Conservation (phyloP, 2,329 filamentous ascomycete species). For the Hypoxylon sp. region DNA sequence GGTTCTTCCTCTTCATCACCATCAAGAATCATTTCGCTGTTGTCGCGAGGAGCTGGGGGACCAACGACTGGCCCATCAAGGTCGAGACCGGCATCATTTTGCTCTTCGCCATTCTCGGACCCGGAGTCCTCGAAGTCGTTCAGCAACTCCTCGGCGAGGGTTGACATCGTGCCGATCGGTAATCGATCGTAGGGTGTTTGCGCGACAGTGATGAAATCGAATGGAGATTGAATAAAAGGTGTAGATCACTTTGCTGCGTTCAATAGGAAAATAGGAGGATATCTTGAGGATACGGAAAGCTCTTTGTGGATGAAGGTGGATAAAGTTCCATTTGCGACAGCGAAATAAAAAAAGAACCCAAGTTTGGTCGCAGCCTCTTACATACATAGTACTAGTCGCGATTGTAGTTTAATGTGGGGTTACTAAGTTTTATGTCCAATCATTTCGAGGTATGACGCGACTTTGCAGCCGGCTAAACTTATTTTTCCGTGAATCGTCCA, state of each 20-base stretch:
- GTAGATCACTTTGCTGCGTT: background rate
- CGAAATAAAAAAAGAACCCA: conserved; percentile 17
- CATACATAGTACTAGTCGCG: too few relatives aligned
- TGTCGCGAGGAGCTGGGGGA: conserved; percentile 46
- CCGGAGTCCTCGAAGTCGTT: conserved; percentile 90
- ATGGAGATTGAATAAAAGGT: background rate
- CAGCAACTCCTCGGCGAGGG: conserved; percentile 88
- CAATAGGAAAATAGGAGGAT: background rate
- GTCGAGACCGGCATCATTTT: conserved; percentile 57
- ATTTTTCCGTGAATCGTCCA: conserved; percentile 13
- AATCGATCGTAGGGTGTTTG: conserved; percentile 6
- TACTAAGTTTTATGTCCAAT: conserved; percentile 1
- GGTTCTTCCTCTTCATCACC: conserved; percentile 66
- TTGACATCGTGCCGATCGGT: conserved; percentile 71
- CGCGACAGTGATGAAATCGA: background rate
- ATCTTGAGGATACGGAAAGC: background rate
- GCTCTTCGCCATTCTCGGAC: conserved; percentile 74
- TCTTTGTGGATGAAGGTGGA: conserved; percentile 16
- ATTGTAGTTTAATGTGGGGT: conserved; percentile 28
- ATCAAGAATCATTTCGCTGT: conserved; percentile 65
- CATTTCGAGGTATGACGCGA: background rate
- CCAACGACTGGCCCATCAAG: conserved; percentile 53
- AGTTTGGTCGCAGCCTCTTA: conserved; percentile 27
- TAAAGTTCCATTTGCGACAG: conserved; percentile 20
- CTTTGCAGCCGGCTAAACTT: conserved; percentile 9